Base-by-base conservation (phyloP, 148 eudicot species). In the Rhododendron ferrugineum region DNA sequence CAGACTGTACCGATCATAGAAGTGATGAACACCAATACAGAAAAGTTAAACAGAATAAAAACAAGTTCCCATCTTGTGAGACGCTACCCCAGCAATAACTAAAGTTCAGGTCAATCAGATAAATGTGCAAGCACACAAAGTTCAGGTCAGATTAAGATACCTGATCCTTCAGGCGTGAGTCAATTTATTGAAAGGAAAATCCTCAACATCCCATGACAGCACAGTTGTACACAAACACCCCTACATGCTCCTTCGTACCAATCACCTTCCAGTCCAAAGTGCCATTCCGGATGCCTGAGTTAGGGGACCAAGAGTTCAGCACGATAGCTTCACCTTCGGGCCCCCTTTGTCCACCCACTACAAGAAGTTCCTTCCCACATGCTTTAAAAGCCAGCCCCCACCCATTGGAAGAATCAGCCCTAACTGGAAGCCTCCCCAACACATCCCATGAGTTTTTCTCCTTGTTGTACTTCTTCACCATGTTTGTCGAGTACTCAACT, bases 301-400 rank as follows among this genome's bases (percentile, higher is more conserved):
- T 84, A 62, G 91, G 91, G 46, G 76, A 22, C 88, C 91, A 89
- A 11, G 88, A 89, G 84, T 86, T 86, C 60, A 89, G 60, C 77
- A 87, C 88, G 42, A 89, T 89, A 11, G 89, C 87, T 86, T 88
- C 91, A 2, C 89, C 91, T 81, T 88, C 89, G 13, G 89, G 89
- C 15, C 88, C 88, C 66, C 88, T 86, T 80, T 88, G 89, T 14
- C 91, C 91, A 72, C 91, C 91, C 60, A 88, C 88, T 4, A 89
- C 88, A n/a, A 89, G 85, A 81, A 89, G 89, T 37, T 84, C 78
- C 79, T 88, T 82, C 16, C 91, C 91, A 37, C 78, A 89, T 5
- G 91, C 85, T 84, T 86, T 89, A 75, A 89, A 89, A 81, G 91
- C 91, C 28, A 89, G 85, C n/a, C 91, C 89, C 89, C 91, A 89